phyloP scores from a whole-genome alignment of 352 stramenopile genomes.

The Globisporangium viniferum region DNA sequence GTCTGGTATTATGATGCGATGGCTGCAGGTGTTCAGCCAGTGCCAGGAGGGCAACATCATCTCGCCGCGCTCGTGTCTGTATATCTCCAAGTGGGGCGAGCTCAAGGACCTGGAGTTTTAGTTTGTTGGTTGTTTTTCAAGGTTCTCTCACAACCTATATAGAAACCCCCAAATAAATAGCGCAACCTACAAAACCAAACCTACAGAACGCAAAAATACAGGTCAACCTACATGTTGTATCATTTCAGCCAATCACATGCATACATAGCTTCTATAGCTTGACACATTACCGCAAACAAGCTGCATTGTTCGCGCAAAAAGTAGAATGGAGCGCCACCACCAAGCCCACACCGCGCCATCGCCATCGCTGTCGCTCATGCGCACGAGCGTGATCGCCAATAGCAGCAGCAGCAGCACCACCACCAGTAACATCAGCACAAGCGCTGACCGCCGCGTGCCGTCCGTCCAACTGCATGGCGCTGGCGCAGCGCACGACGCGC shows the following conservation, averaged over 20 bases:
- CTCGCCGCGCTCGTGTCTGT: conserved; percentile 88
- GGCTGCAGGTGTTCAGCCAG: conserved; percentile 78
- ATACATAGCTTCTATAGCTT: background rate
- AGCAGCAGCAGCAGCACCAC: background rate
- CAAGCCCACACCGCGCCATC: background rate
- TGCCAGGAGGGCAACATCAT: conserved; percentile 91
- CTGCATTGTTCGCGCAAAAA: background rate
- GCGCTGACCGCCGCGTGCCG: background rate
- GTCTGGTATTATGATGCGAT: conserved; percentile 3
- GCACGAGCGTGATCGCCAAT: background rate
- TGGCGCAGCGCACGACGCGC: background rate
- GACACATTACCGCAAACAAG: background rate
- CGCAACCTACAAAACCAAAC: background rate
- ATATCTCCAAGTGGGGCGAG: conserved; percentile 90
- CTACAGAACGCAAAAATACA: background rate
- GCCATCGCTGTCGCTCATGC: conserved; percentile 6
- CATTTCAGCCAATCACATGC: conserved; percentile 5
- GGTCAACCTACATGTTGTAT: background rate
- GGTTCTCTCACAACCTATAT: background rate
- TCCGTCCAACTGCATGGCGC: background rate
- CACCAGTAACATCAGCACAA: background rate
- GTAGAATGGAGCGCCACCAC: conserved; percentile 1
- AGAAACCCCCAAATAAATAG: background rate
- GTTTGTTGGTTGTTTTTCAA: background rate
- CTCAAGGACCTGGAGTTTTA: conserved; percentile 87